Base-by-base conservation (phyloP, 83 land plant genomes). In the Picea abies region DNA sequence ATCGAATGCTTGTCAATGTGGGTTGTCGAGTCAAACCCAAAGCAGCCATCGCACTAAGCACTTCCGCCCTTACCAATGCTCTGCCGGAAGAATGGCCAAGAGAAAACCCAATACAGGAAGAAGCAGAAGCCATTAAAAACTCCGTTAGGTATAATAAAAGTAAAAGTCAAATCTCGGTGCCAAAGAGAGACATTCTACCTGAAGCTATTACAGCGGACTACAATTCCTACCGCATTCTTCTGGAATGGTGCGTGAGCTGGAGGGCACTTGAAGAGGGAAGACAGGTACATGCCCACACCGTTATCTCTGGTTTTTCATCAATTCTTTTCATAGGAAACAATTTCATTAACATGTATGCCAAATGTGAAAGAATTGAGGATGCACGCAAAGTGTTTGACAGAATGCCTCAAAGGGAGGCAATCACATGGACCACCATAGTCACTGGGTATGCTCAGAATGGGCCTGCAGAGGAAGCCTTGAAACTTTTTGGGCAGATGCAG, bases 401-500 rank as follows among this genome's bases (percentile, higher is more conserved):
- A 76, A 76, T 76, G 60, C 56, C 60, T 52, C 35, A 23, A 23
- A 52, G 23, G 26, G 68, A 61, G 20, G 16, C 80, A 5, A 32
- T 79, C 25, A 61, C 80, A 7, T 79, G 66, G 80, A 79, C 80
- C 66, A 79, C 60, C 49, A 79, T 79, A 63, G 65, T 79, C 20
- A 32, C 66, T 79, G 80, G 66, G 16, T 79, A 60, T 79, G 80
- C 80, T 32, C 80, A 79, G 66, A 79, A 61, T 17, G 66, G 80
- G 23, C 66, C 64, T 3, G 80, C 39, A n/a, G 41, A 35, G 23
- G 65, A 79, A 79, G 80, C 80, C 4, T 11, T 79, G 12, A 79
- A 61, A 63, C 60, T 79, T 8, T 79, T 60, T 61, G 47, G 22
- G 64, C 9, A n/a, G 47, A 79, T 79, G 80, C 80, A 61, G 9